A percentile compares a stretch with the other conserved stretches of the same genome.
Evolutionary conservation across 1,139 yeast species (phyloP).

Genomic region (Meyerozyma athensensis): DNA sequence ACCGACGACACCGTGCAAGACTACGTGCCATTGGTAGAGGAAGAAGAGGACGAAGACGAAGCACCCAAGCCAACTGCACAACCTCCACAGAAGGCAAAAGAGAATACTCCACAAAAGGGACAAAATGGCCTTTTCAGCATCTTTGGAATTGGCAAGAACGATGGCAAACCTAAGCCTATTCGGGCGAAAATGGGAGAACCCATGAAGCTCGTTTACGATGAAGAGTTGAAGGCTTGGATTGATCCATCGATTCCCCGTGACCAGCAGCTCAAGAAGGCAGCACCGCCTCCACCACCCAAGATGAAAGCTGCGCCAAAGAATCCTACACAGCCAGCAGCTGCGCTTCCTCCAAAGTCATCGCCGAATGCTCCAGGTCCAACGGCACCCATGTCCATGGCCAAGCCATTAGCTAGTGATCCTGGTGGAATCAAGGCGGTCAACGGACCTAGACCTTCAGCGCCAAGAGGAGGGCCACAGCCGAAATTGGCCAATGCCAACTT

Average conservation of each 20-base stretch:
- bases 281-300: constrained; percentile 74
- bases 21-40: constrained; percentile 42
- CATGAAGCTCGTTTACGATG: constrained; percentile 73
- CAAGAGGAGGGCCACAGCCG: constrained; percentile 10
- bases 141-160: constrained; percentile 44
- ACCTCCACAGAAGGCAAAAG: constrained; percentile 7
- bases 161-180: constrained; percentile 68
- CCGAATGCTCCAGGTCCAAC: constrained; percentile 6
- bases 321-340: constrained; percentile 11
- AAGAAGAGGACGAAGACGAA: constrained; percentile 42
- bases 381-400: constrained; percentile 5
- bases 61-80: constrained; percentile 12
- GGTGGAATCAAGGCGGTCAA: background rate
- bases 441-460: constrained; percentile 6
- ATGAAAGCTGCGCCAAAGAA: constrained; percentile 36
- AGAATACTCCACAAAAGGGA: background rate
- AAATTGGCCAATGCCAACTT: constrained; percentile 47
- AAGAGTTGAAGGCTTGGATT: constrained; percentile 82
- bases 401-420: no score
- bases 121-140: background rate
- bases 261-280: constrained; percentile 56
- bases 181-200: constrained; percentile 82
- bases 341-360: constrained; percentile 5
- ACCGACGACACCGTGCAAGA: constrained; percentile 45
- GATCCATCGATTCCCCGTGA: constrained; percentile 65